phyloP scores from a whole-genome alignment of 352 stramenopile genomes.

The Phytophthora sansomeana region DNA sequence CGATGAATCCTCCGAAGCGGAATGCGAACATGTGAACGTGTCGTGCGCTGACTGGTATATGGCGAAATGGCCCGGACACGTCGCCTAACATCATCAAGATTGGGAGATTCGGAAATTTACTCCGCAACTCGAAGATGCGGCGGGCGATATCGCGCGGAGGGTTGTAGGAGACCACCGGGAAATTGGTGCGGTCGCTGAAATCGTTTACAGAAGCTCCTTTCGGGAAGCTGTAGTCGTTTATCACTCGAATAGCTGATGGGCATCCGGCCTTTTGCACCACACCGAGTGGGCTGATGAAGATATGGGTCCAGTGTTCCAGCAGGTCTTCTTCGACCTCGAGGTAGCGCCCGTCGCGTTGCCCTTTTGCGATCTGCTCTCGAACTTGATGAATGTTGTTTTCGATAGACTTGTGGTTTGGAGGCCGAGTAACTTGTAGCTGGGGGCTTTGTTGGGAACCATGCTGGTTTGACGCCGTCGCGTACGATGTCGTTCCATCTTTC shows the following conservation, averaged over 20 bases:
- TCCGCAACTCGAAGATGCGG: background rate
- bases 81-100: too few relatives aligned
- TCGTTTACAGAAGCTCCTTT: background rate
- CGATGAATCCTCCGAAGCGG: background rate
- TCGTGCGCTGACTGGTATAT: too few relatives aligned
- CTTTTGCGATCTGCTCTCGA: background rate
- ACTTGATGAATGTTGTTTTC: too few relatives aligned
- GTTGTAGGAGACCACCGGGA: background rate
- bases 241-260: too few relatives aligned
- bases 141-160: background rate
- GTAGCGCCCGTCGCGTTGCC: background rate
- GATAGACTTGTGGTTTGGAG: too few relatives aligned
- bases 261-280: too few relatives aligned
- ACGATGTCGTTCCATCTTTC: background rate
- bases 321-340: background rate
- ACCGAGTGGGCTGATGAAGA: too few relatives aligned
- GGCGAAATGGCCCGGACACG: too few relatives aligned
- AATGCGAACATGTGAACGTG: slow-evolving; percentile 7
- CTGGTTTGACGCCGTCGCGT: background rate
- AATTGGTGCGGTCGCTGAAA: background rate
- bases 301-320: background rate
- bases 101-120: too few relatives aligned
- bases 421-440: too few relatives aligned
- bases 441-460: too few relatives aligned
- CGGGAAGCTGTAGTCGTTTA: slow-evolving; percentile 3